Evolutionary conservation across 2,329 filamentous ascomycete species (phyloP).

Genomic region (Talaromyces sp.): DNA sequence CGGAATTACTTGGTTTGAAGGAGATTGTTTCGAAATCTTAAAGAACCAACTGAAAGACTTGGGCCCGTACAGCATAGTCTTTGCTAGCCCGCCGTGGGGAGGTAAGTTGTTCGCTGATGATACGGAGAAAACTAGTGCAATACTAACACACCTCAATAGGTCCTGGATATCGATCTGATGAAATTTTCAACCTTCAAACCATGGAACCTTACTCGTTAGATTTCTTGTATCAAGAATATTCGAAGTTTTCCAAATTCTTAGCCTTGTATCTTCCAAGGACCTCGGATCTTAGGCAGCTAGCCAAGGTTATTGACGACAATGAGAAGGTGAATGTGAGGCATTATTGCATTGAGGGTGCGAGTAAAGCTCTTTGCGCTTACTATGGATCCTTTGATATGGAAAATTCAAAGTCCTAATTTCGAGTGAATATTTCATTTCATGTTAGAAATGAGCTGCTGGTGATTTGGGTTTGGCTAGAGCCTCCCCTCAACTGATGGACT

Average conservation of each 20-base stretch:
- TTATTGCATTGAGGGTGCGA: conserved; percentile 86
- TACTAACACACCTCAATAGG: conserved; percentile 35
- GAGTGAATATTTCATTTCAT: neutral
- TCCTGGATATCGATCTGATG: conserved; percentile 58
- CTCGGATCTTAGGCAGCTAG: conserved; percentile 75
- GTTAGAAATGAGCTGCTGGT: neutral
- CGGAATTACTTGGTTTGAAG: conserved; percentile 79
- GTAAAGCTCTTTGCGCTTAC: conserved; percentile 66
- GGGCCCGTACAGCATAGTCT: conserved; percentile 56
- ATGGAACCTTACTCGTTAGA: conserved; percentile 84
- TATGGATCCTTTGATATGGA: conserved; percentile 49
- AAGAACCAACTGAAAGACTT: conserved; percentile 44
- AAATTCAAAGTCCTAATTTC: conserved; percentile 5
- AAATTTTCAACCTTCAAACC: conserved; percentile 74
- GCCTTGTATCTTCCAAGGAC: conserved; percentile 83
- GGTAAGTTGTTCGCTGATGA: conserved; percentile 41
- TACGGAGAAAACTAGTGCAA: neutral
- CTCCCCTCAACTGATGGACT: neutral
- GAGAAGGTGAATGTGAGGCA: conserved; percentile 71
- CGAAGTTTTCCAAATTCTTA: conserved; percentile 46
- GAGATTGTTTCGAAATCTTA: conserved; percentile 77
- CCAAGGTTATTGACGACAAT: conserved; percentile 45
- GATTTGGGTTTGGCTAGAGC: neutral
- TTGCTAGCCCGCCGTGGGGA: conserved; percentile 71
- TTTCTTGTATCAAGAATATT: conserved; percentile 60